phyloP scores from a whole-genome alignment of 164 flowering plant species.

The Kingdonia uniflora region DNA sequence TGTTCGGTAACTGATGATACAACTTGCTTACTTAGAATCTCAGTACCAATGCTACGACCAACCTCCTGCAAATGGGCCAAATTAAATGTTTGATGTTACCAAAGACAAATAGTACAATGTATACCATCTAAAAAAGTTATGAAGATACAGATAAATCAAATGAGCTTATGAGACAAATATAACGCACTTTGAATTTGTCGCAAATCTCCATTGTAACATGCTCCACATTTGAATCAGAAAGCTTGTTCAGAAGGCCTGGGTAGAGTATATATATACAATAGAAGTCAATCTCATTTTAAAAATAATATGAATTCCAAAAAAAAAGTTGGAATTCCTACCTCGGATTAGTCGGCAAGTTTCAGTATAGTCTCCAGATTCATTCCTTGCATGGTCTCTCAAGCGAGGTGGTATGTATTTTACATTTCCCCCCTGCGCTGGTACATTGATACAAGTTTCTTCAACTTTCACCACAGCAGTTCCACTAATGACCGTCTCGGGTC shows the following conservation, averaged over 20 bases:
- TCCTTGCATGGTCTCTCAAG: slow-evolving; percentile 39
- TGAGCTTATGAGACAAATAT: neutral
- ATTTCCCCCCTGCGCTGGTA: slow-evolving; percentile 7
- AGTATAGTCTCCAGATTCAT: slow-evolving; percentile 48
- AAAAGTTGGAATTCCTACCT: slow-evolving; percentile 30
- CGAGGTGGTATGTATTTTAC: slow-evolving; percentile 73
- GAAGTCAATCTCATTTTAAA: neutral
- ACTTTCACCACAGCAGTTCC: slow-evolving; percentile 9
- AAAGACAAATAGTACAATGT: neutral
- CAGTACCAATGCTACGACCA: slow-evolving; percentile 52
- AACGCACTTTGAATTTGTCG: slow-evolving; percentile 37
- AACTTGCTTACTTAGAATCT: slow-evolving; percentile 66
- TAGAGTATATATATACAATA: slow-evolving; percentile 4
- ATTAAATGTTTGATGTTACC: no score
- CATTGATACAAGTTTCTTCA: slow-evolving; percentile 17
- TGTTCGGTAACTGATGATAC: slow-evolving; percentile 82
- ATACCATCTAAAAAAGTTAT: neutral
- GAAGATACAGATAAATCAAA: neutral
- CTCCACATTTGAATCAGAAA: slow-evolving; percentile 89
- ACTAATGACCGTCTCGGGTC: slow-evolving; percentile 8
- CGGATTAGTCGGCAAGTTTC: slow-evolving; percentile 58
- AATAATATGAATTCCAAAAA: neutral
- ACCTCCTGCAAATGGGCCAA: slow-evolving; percentile 38
- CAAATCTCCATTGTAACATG: slow-evolving; percentile 61
- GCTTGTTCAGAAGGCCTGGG: slow-evolving; percentile 76